Conservation (phyloP, 1,284 basidiomycete species). For the Ustilago xerochloae region DNA sequence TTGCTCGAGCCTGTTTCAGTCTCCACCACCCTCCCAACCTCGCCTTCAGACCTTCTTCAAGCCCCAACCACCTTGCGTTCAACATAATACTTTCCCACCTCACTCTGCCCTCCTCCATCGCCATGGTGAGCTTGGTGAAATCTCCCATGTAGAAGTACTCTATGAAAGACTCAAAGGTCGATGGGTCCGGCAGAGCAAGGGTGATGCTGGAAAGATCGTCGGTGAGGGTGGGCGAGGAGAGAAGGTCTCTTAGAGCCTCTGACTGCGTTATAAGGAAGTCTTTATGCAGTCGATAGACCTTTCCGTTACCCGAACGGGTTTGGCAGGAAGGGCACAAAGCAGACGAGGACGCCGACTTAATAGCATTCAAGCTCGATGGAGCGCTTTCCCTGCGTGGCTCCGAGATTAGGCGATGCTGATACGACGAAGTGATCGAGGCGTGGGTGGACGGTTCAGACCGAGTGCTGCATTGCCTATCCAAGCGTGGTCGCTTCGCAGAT, state of each 20-base stretch:
- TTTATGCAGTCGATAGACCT: slow-evolving; percentile 2
- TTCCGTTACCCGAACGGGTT: neutral
- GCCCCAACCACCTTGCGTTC: slow-evolving; percentile 12
- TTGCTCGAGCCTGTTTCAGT: neutral
- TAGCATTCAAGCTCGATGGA: slow-evolving; percentile 2
- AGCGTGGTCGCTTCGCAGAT: no score
- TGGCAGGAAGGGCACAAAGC: neutral
- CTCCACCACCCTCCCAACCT: slow-evolving; percentile 26
- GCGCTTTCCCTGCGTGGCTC: slow-evolving; percentile 11
- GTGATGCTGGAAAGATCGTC: neutral
- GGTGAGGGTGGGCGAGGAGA: neutral
- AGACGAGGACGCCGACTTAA: neutral
- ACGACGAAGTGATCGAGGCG: no score
- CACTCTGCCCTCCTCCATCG: slow-evolving; percentile 13
- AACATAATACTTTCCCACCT: slow-evolving; percentile 31
- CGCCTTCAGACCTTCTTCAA: slow-evolving; percentile 1
- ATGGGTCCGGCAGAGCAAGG: slow-evolving; percentile 8
- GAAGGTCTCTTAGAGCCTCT: neutral
- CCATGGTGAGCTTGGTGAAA: slow-evolving; percentile 5
- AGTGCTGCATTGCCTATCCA: no score
- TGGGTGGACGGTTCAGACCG: no score
- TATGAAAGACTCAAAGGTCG: slow-evolving; percentile 12
- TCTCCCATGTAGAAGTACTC: slow-evolving; percentile 30
- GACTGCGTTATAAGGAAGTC: slow-evolving; percentile 11
- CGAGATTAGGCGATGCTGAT: no score